Evolutionary conservation across 106 monocot species (phyloP).

Genomic region (Dioscorea dumetorum): DNA sequence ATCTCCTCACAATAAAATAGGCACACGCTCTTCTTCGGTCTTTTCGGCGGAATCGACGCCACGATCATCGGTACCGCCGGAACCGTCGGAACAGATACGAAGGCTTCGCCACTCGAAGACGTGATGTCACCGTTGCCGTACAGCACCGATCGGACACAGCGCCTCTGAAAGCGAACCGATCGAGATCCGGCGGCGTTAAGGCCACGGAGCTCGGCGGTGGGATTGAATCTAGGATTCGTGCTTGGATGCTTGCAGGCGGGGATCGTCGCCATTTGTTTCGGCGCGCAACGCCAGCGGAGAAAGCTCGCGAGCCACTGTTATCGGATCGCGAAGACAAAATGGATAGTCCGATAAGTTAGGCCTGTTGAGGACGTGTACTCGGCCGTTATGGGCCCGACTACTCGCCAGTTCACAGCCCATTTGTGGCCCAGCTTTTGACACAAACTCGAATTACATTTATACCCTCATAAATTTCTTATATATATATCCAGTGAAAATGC

Average conservation of each 20-base stretch:
- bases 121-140: constrained; percentile 5
- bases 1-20: constrained; percentile 95
- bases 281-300: background rate
- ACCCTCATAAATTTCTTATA: no score
- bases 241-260: background rate
- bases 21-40: constrained; percentile 61
- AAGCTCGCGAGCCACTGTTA: no score
- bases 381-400: no score
- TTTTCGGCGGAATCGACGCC: constrained; percentile 13
- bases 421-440: no score
- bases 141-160: constrained; percentile 5
- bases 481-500: no score
- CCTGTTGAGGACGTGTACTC: no score
- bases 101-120: background rate
- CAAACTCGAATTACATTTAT: no score
- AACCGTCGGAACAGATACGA: constrained; percentile 1
- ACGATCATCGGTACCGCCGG: constrained; percentile 19
- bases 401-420: no score
- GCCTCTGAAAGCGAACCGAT: background rate
- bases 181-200: background rate
- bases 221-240: constrained; percentile 1
- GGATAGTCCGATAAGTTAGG: no score
- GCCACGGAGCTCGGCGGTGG: background rate
- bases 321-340: no score
- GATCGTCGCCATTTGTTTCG: constrained; percentile 4